Conservation (phyloP, 805 yeast genomes). For the Torulaspora maleeae region DNA sequence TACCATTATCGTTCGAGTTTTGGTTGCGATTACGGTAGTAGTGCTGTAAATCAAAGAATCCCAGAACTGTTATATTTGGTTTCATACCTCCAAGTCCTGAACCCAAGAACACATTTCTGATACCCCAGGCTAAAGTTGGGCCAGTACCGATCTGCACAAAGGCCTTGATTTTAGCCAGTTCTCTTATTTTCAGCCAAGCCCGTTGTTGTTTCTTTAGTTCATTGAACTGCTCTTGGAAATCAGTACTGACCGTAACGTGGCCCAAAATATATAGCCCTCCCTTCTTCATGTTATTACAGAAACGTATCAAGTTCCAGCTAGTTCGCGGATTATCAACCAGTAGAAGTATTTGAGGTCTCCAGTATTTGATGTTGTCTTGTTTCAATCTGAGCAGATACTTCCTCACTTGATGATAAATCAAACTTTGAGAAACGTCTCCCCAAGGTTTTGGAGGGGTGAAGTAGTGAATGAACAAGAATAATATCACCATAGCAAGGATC, state of each 20-base stretch:
- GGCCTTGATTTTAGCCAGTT: conserved; percentile 74
- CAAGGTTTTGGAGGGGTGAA: conserved; percentile 92
- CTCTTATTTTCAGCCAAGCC: conserved; percentile 84
- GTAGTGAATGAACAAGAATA: conserved; percentile 80
- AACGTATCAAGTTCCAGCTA: conserved; percentile 84
- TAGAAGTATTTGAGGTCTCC: conserved; percentile 93
- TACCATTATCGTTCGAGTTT: conserved; percentile 8
- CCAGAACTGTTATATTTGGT: conserved; percentile 90
- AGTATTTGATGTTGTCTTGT: conserved; percentile 92
- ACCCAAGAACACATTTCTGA: conserved; percentile 83
- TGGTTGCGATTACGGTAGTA: conserved; percentile 4
- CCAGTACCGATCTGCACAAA: conserved; percentile 91
- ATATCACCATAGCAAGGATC: conserved; percentile 55
- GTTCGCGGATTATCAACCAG: conserved; percentile 89
- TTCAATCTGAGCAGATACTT: conserved; percentile 73
- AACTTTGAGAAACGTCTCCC: conserved; percentile 96
- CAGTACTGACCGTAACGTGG: conserved; percentile 64
- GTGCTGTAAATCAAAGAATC: conserved; percentile 65
- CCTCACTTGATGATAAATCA: conserved; percentile 94
- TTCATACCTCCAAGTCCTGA: conserved; percentile 98
- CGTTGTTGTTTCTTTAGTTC: conserved; percentile 68
- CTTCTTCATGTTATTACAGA: conserved; percentile 90
- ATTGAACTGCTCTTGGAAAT: conserved; percentile 57
- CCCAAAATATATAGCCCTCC: conserved; percentile 93
- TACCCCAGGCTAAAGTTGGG: conserved; percentile 90